Conservation (phyloP, 345 rosid genomes). For the Brassica carinata region DNA sequence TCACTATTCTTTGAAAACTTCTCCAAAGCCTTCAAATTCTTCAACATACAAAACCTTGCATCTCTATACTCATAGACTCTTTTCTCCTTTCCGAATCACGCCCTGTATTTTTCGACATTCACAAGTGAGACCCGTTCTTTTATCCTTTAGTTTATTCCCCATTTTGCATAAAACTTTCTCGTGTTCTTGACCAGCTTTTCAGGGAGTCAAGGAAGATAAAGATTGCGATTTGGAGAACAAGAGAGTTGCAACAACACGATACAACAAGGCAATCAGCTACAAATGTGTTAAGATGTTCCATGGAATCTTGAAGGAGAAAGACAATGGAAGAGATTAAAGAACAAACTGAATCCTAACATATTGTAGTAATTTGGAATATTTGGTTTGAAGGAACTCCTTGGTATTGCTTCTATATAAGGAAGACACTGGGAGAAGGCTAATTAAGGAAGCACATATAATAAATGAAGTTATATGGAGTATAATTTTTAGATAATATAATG, state of each 20-base stretch:
- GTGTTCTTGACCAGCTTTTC: constrained; percentile 53
- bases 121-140: background rate
- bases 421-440: constrained; percentile 44
- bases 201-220: constrained; percentile 63
- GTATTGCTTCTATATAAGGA: constrained; percentile 55
- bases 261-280: constrained; percentile 75
- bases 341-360: constrained; percentile 25
- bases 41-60: constrained; percentile 48
- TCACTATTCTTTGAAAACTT: constrained; percentile 58
- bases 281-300: constrained; percentile 68
- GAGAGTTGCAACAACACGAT: constrained; percentile 64
- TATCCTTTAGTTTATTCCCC: constrained; percentile 41
- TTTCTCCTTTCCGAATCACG: constrained; percentile 25
- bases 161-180: constrained; percentile 48
- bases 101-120: background rate
- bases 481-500: constrained; percentile 23
- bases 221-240: constrained; percentile 23
- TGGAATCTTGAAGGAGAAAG: constrained; percentile 29
- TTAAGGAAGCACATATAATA: constrained; percentile 25
- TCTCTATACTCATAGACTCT: constrained; percentile 31
- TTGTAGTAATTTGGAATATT: constrained; percentile 20
- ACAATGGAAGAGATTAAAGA: constrained; percentile 5
- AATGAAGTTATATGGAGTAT: background rate
- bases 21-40: constrained; percentile 43
- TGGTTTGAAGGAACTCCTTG: constrained; percentile 34